These are phyloP conservation scores for Mycena crocata DNA, from an alignment of 768 basidiomycete species.

Conservation along the genomic window DNA sequence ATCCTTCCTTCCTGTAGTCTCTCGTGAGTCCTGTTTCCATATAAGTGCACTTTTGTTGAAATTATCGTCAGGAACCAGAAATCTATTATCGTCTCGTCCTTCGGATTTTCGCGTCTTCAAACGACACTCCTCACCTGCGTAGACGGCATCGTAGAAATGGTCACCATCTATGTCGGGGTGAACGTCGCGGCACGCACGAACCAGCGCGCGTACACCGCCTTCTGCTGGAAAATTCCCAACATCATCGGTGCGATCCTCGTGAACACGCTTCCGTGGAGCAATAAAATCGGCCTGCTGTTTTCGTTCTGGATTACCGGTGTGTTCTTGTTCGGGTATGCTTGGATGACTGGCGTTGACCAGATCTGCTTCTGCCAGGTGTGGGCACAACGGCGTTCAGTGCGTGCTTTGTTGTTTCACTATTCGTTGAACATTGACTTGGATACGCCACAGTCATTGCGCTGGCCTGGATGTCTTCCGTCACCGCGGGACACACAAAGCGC, in stretches of 20 bases:
- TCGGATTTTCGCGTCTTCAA: slow-evolving; percentile 61
- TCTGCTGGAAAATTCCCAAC: slow-evolving; percentile 61
- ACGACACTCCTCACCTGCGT: slow-evolving; percentile 67
- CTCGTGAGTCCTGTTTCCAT: neutral
- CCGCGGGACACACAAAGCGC: slow-evolving; percentile 79
- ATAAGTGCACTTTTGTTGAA: neutral
- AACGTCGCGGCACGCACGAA: slow-evolving; percentile 57
- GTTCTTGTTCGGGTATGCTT: neutral
- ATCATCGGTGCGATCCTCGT: slow-evolving; percentile 60
- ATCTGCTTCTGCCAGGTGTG: slow-evolving; percentile 46
- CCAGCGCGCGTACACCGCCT: slow-evolving; percentile 59
- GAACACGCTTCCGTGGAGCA: slow-evolving; percentile 62
- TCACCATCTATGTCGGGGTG: slow-evolving; percentile 65
- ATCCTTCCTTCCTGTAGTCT: neutral
- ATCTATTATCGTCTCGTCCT: slow-evolving; percentile 60
- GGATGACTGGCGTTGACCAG: neutral
- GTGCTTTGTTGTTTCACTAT: neutral
- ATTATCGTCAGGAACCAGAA: slow-evolving; percentile 61
- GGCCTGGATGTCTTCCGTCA: slow-evolving; percentile 74
- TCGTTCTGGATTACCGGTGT: slow-evolving; percentile 55
- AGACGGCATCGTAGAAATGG: slow-evolving; percentile 60
- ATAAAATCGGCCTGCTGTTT: slow-evolving; percentile 64
- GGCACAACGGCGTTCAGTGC: slow-evolving; percentile 65
- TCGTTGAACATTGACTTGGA: neutral
- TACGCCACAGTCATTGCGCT: slow-evolving; percentile 53